A percentile compares a stretch with the other conserved stretches of the same genome.
phyloP scores from a whole-genome alignment of 2,329 filamentous ascomycete genomes.

The Phialemoniopsis sp. region DNA sequence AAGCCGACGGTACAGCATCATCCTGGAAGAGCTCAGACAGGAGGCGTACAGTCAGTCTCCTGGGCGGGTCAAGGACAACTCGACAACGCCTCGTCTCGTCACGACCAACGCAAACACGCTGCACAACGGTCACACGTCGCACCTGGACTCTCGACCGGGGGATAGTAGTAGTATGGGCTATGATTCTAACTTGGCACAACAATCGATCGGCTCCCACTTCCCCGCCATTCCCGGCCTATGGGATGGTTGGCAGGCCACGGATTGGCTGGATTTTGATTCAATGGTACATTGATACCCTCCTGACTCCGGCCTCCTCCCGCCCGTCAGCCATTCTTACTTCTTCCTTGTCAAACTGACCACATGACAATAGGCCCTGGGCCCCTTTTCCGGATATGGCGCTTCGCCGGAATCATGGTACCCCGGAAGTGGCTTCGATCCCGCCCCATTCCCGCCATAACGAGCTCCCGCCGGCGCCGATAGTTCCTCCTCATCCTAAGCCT shows the following conservation, averaged over 20 bases:
- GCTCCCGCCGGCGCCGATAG: no score
- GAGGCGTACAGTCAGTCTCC: conserved; percentile 19
- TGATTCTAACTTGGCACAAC: no score
- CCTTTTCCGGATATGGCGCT: background rate
- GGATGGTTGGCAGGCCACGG: conserved; percentile 1
- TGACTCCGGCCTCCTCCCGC: background rate
- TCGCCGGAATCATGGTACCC: background rate
- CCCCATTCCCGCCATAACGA: background rate
- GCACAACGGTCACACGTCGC: no score
- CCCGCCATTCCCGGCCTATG: background rate
- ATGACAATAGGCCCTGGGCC: background rate
- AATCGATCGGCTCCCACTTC: background rate
- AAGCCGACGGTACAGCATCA: conserved; percentile 44
- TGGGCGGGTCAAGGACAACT: no score
- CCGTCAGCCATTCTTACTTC: no score
- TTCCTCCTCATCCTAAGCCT: no score
- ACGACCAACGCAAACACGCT: no score
- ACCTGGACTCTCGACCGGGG: no score
- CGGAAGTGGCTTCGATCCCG: conserved; percentile 1
- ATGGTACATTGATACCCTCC: background rate
- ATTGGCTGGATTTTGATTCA: background rate
- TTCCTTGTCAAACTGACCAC: no score
- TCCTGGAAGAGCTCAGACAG: conserved; percentile 45
- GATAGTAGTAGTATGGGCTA: no score
- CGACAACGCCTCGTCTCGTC: no score